Evolutionary conservation across 768 basidiomycete species (phyloP).

Genomic region (Mycena amicta): DNA sequence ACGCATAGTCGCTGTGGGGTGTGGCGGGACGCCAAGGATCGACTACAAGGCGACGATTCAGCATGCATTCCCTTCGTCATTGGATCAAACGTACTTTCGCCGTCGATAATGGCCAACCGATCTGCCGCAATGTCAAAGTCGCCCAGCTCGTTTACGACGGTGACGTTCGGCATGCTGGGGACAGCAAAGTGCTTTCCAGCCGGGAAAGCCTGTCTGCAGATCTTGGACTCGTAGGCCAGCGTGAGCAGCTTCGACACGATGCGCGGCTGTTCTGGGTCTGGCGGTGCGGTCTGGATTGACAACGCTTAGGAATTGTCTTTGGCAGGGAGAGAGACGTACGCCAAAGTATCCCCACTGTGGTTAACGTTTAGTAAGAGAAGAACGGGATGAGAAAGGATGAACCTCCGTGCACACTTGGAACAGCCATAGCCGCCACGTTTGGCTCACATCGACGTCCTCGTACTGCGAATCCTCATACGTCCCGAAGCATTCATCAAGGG

Average conservation of each 20-base stretch:
- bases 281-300: constrained; percentile 81
- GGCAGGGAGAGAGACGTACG: no score
- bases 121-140: constrained; percentile 82
- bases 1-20: constrained; percentile 76
- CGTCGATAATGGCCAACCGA: constrained; percentile 85
- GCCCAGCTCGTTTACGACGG: constrained; percentile 81
- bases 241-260: constrained; percentile 82
- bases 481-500: constrained; percentile 81
- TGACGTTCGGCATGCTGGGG: constrained; percentile 76
- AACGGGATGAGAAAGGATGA: neutral
- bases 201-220: constrained; percentile 76
- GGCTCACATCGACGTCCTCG: constrained; percentile 58
- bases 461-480: constrained; percentile 73
- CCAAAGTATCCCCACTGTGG: constrained; percentile 92
- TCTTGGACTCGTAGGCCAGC: constrained; percentile 68
- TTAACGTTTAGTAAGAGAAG: neutral
- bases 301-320: no score
- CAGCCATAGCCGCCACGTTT: constrained; percentile 84
- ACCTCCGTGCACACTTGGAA: constrained; percentile 84
- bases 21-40: constrained; percentile 92
- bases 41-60: constrained; percentile 42
- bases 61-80: neutral
- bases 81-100: constrained; percentile 55
- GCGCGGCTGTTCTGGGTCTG: constrained; percentile 64
- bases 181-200: constrained; percentile 76